Conservation (phyloP, 2,329 filamentous ascomycete genomes). For the Pleurostoma richardsiae region DNA sequence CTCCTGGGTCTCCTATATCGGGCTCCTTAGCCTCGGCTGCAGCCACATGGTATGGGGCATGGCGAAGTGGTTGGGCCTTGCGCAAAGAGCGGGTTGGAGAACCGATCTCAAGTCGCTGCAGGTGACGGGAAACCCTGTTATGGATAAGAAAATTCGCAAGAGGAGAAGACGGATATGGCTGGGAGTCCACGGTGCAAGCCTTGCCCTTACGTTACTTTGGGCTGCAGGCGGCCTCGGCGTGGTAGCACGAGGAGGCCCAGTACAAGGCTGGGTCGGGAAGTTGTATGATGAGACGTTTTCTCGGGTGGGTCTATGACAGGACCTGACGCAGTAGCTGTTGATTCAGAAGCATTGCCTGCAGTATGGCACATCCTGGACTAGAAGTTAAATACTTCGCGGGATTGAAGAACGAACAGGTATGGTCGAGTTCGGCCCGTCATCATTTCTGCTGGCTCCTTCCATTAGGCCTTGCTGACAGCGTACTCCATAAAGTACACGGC, state of each 20-base stretch:
- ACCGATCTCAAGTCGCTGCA: slow-evolving; percentile 19
- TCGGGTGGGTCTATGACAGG: slow-evolving; percentile 2
- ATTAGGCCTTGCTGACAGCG: background rate
- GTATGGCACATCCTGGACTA: too few species aligned
- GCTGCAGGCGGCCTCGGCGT: slow-evolving; percentile 75
- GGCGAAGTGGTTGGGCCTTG: slow-evolving; percentile 72
- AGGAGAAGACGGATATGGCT: slow-evolving; percentile 64
- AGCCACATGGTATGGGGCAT: slow-evolving; percentile 82
- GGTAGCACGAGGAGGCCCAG: slow-evolving; percentile 65
- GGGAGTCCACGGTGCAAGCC: slow-evolving; percentile 61
- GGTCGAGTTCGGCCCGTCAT: too few species aligned
- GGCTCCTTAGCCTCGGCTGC: slow-evolving; percentile 61
- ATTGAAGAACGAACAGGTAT: too few species aligned
- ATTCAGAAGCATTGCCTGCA: too few species aligned
- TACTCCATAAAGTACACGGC: slow-evolving; percentile 15
- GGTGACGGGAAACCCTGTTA: slow-evolving; percentile 28
- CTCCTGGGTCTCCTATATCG: slow-evolving; percentile 64
- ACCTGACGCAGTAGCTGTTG: too few species aligned
- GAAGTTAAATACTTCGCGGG: too few species aligned
- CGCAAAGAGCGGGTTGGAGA: slow-evolving; percentile 50
- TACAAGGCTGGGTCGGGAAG: slow-evolving; percentile 72
- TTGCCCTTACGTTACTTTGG: slow-evolving; percentile 63
- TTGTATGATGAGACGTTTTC: slow-evolving; percentile 70
- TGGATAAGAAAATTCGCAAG: slow-evolving; percentile 46
- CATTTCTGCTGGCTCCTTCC: too few species aligned